These are phyloP conservation scores for Thelephora ganbajun DNA, from an alignment of 768 basidiomycete species.

Conservation along the genomic window DNA sequence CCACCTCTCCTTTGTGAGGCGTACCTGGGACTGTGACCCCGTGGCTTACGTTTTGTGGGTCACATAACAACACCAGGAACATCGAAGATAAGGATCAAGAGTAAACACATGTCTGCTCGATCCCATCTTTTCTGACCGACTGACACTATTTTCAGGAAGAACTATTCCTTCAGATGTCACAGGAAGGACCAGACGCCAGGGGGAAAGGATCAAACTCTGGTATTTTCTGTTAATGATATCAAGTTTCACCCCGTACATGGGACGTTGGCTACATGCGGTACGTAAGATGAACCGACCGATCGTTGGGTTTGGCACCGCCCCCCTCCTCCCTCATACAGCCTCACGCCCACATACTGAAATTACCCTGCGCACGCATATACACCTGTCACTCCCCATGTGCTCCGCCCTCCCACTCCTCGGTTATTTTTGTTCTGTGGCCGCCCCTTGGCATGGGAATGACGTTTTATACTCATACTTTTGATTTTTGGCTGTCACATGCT, in stretches of 20 bases:
- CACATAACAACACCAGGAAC: not conserved
- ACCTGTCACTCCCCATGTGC: too few relatives aligned
- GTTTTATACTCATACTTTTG: too few relatives aligned
- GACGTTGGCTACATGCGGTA: slow-evolving; percentile 31
- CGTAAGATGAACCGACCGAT: slow-evolving; percentile 1
- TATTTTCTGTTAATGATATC: slow-evolving; percentile 45
- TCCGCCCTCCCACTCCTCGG: not conserved
- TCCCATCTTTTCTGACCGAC: slow-evolving; percentile 21
- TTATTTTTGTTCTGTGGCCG: too few relatives aligned
- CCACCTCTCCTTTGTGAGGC: not conserved
- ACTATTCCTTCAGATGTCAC: too few relatives aligned
- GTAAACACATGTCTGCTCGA: slow-evolving; percentile 41
- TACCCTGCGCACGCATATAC: too few relatives aligned
- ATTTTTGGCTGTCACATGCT: not conserved
- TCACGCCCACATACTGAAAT: too few relatives aligned
- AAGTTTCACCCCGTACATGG: slow-evolving; percentile 39
- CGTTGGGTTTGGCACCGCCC: too few relatives aligned
- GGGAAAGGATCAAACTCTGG: slow-evolving; percentile 26
- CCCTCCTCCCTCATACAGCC: too few relatives aligned
- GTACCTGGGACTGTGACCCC: slow-evolving; percentile 80
- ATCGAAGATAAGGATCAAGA: slow-evolving; percentile 25
- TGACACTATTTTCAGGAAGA: too few relatives aligned
- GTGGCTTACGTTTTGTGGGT: slow-evolving; percentile 24
- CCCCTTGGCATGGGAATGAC: not conserved
- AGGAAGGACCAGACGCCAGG: too few relatives aligned